Percentiles rank a stretch among this genome's conserved stretches.
Evolutionary conservation across 164 flowering plant genomes (phyloP).

Genomic region (Vitis riparia): DNA sequence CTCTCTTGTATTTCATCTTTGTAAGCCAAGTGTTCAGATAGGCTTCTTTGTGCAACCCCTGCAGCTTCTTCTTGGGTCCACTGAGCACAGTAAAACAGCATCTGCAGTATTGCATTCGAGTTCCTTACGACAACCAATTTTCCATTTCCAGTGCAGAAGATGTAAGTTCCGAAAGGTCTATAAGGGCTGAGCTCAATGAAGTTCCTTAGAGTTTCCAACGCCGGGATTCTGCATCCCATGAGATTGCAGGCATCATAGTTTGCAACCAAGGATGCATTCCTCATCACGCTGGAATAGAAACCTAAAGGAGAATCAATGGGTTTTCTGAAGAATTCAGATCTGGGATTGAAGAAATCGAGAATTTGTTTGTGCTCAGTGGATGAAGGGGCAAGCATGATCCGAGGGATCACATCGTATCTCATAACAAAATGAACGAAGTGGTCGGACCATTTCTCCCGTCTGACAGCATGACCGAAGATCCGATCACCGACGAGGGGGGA

Average conservation of each 20-base stretch:
- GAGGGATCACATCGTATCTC: slow-evolving; percentile 4
- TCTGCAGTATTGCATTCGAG: slow-evolving; percentile 72
- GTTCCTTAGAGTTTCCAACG: neutral
- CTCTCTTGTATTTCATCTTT: slow-evolving; percentile 29
- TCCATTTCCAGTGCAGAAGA: slow-evolving; percentile 4
- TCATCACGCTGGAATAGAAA: neutral
- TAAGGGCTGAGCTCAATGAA: slow-evolving; percentile 8
- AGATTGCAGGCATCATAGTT: slow-evolving; percentile 5
- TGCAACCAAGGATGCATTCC: neutral
- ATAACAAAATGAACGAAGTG: slow-evolving; percentile 4
- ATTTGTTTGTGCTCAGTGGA: neutral
- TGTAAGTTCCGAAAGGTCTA: slow-evolving; percentile 8
- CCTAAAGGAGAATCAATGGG: too few relatives aligned
- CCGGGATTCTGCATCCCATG: neutral
- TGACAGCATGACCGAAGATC: neutral
- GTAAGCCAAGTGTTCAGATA: slow-evolving; percentile 52
- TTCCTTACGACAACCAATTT: slow-evolving; percentile 31
- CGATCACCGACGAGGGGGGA: slow-evolving; percentile 5
- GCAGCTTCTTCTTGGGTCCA: slow-evolving; percentile 27
- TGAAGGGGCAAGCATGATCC: neutral
- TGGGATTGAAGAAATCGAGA: neutral
- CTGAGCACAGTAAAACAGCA: slow-evolving; percentile 60
- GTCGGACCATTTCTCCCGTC: slow-evolving; percentile 3
- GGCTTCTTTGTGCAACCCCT: slow-evolving; percentile 33
- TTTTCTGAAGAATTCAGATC: neutral